Evolutionary conservation across 202 grass and related monocot genomes (phyloP).

Genomic region (Bolboschoenoplectus hybrid): DNA sequence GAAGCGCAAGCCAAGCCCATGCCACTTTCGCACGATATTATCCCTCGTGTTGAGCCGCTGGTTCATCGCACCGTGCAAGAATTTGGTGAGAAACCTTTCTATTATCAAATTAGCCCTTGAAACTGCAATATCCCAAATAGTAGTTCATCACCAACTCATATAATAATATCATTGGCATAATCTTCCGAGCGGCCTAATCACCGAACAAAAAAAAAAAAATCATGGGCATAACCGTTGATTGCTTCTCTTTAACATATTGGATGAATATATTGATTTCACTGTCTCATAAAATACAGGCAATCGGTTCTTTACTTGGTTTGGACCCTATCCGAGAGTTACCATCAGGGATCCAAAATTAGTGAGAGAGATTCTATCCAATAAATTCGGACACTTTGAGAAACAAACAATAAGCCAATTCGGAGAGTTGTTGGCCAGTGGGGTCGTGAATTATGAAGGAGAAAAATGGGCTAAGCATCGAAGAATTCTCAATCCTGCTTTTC

Average conservation of each 20-base stretch:
- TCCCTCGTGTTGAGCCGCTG: slow-evolving; percentile 50
- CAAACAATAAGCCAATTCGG: slow-evolving; percentile 22
- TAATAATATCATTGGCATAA: not conserved
- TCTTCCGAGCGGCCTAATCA: no score
- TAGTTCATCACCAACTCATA: not conserved
- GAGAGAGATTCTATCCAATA: slow-evolving; percentile 63
- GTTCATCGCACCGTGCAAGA: slow-evolving; percentile 39
- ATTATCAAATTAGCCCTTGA: not conserved
- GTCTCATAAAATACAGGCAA: slow-evolving; percentile 45
- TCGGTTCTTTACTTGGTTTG: slow-evolving; percentile 61
- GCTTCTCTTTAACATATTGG: not conserved
- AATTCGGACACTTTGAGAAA: slow-evolving; percentile 61
- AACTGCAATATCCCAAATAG: not conserved
- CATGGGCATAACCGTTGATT: not conserved
- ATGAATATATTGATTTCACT: slow-evolving; percentile 11
- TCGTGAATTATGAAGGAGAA: slow-evolving; percentile 55
- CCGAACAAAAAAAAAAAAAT: not conserved
- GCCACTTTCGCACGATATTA: slow-evolving; percentile 60
- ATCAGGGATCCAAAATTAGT: slow-evolving; percentile 58
- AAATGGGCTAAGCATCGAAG: slow-evolving; percentile 81
- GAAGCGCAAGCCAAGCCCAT: slow-evolving; percentile 57
- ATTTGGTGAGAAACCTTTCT: slow-evolving; percentile 36
- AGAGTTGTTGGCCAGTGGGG: slow-evolving; percentile 40
- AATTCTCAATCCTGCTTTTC: slow-evolving; percentile 82
- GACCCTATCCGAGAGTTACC: slow-evolving; percentile 48